These are phyloP conservation scores for Chaetothyriales sp. DNA, from an alignment of 2,329 filamentous ascomycete species.

Conservation along the genomic window DNA sequence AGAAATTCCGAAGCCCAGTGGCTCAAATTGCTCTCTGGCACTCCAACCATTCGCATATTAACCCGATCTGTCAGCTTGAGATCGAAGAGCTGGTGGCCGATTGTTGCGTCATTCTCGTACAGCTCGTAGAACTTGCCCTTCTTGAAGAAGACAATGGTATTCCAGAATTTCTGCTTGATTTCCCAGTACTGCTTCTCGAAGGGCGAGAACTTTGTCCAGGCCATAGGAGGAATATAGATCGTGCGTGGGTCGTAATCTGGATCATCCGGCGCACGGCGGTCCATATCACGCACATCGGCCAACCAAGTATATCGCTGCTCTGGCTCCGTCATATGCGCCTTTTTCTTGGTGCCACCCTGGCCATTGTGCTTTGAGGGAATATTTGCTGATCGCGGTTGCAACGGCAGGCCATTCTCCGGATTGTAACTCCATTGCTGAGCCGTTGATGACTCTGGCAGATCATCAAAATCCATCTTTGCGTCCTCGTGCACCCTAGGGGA, in stretches of 20 bases:
- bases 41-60: constrained; percentile 99
- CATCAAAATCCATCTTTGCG: constrained; percentile 39
- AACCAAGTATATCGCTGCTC: constrained; percentile 84
- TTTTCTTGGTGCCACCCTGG: constrained; percentile 35
- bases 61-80: constrained; percentile 94
- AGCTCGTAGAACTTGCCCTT: constrained; percentile 99
- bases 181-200: constrained; percentile 99
- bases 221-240: constrained; percentile 70
- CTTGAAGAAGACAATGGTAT: constrained; percentile 98
- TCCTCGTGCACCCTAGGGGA: constrained; percentile 24
- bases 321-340: constrained; percentile 67
- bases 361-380: constrained; percentile 22
- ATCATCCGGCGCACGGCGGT: constrained; percentile 60
- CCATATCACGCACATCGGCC: constrained; percentile 68
- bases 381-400: constrained; percentile 32
- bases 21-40: constrained; percentile 87
- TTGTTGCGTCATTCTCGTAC: constrained; percentile 92
- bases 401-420: constrained; percentile 40
- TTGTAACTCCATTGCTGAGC: constrained; percentile 71
- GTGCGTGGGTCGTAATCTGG: constrained; percentile 84
- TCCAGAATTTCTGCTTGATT: constrained; percentile 96
- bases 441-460: constrained; percentile 49
- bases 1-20: constrained; percentile 98
- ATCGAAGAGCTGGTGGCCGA: constrained; percentile 92
- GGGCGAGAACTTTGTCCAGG: constrained; percentile 70